Evolutionary conservation across 495 filamentous ascomycete genomes (phyloP).

Genomic region (Xylaria castorea): DNA sequence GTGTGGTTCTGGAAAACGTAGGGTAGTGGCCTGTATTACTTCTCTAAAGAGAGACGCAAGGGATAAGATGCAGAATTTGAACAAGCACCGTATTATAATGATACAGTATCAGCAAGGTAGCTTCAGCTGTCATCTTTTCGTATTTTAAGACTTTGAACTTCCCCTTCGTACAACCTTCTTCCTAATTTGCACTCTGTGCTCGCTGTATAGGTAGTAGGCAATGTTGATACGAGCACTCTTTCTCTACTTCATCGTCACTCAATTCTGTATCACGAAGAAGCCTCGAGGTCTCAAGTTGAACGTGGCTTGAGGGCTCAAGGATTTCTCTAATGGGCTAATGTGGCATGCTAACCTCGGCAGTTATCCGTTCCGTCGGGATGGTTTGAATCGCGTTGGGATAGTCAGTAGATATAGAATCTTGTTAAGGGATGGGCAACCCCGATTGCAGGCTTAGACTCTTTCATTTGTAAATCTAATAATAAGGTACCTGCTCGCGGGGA

Average conservation of each 20-base stretch:
- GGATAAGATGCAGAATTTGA: not conserved
- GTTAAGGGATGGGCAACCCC: not conserved
- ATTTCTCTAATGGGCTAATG: not conserved
- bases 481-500: too few species aligned
- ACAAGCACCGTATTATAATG: not conserved
- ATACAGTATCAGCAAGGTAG: not conserved
- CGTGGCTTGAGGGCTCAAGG: not conserved
- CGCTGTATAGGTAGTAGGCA: not conserved
- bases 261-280: not conserved
- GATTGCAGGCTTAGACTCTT: not conserved
- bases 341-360: not conserved
- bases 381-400: too few species aligned
- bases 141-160: not conserved
- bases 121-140: too few species aligned
- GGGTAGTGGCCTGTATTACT: not conserved
- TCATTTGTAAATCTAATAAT: not conserved
- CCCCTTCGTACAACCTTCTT: not conserved
- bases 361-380: not conserved
- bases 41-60: not conserved
- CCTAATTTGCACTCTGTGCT: not conserved
- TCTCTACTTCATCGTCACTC: not conserved
- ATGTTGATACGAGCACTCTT: not conserved
- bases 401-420: not conserved
- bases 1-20: not conserved
- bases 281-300: not conserved